Evolutionary conservation across 1,284 basidiomycete genomes (phyloP), one percentile per base, ranked within the genome.

Genomic region (Quambalaria eucalypti): DNA sequence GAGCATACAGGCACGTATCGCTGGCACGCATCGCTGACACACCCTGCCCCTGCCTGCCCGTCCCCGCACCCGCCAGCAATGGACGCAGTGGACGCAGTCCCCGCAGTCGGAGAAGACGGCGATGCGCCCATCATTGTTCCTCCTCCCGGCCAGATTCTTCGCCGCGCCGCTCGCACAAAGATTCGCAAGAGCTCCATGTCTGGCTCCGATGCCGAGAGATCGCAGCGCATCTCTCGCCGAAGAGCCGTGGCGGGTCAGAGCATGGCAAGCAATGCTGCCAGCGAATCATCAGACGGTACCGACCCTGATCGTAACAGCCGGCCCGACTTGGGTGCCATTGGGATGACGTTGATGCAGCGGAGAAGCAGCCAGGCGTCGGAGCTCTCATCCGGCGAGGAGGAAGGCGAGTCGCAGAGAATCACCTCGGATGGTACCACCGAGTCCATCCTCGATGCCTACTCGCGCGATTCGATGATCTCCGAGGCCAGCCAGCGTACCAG

Each of bases 111-210:
- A 31, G 44, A 89, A 64, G 88, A 89, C 67, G 86, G 85, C 2
- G 90, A 96, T 76, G 81, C 83, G 25, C 92, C 91, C 26, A 87
- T 95, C 66, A 87, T 95, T 57, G 84, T 91, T 4, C 88, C 88
- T 30, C 85, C 85, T 47, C 89, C 88, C 1, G 88, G 88, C 12
- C 86, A 87, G 74, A 90, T 92, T 66, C 81, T 98, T 12, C 87
- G 90, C 28, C 85, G 93, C 46, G 84, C 90, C 10, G 90, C 90
- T 7, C 84, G 92, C 21, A 98, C 93, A 2, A 92, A 91, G 80
- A 95, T 96, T 69, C 85, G 93, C 54, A 98, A 96, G 78, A 80
- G 85, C n/a, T 83, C 84, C 12, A 75, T 86, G 23, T 80, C 82
- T 9, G 87, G 85, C 21, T 88, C 87, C 12, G 31, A 33, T 8